phyloP scores from a whole-genome alignment of 768 basidiomycete species.

The Podaxis mareebaensis region DNA sequence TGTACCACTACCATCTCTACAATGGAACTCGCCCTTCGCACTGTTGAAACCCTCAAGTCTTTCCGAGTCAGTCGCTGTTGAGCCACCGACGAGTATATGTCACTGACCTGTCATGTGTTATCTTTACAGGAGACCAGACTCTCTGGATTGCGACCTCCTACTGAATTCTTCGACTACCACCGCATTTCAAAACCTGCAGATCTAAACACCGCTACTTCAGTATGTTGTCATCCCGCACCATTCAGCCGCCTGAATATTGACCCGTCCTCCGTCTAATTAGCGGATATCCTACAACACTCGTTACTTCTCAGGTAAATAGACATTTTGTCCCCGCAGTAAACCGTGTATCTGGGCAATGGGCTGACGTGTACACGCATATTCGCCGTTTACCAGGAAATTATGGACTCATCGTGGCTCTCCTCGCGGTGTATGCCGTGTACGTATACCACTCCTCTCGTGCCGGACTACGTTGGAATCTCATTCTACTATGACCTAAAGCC shows the following conservation, averaged over 20 bases:
- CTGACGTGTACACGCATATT: constrained; percentile 6
- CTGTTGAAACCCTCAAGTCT: constrained; percentile 66
- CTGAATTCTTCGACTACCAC: constrained; percentile 84
- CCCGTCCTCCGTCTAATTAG: constrained; percentile 36
- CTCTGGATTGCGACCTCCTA: constrained; percentile 68
- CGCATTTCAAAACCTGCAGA: constrained; percentile 85
- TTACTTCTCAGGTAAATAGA: constrained; percentile 69
- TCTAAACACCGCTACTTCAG: constrained; percentile 75
- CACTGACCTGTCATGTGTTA: constrained; percentile 5
- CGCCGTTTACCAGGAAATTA: constrained; percentile 70
- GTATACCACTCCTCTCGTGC: constrained; percentile 16
- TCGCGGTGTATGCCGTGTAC: constrained; percentile 88
- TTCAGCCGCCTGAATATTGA: constrained; percentile 1
- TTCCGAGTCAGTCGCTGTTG: constrained; percentile 53
- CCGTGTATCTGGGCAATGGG: neutral
- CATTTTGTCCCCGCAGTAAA: neutral
- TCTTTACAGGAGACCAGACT: constrained; percentile 72
- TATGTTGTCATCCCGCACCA: constrained; percentile 33
- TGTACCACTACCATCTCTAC: constrained; percentile 20
- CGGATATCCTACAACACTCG: constrained; percentile 94
- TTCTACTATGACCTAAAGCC: constrained; percentile 38
- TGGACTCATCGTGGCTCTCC: constrained; percentile 67
- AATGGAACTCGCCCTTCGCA: constrained; percentile 71
- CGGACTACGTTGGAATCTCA: neutral
- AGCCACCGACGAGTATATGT: neutral